These are phyloP conservation scores for Salix suchowensis DNA, from an alignment of 345 rosid species.

Conservation along the genomic window DNA sequence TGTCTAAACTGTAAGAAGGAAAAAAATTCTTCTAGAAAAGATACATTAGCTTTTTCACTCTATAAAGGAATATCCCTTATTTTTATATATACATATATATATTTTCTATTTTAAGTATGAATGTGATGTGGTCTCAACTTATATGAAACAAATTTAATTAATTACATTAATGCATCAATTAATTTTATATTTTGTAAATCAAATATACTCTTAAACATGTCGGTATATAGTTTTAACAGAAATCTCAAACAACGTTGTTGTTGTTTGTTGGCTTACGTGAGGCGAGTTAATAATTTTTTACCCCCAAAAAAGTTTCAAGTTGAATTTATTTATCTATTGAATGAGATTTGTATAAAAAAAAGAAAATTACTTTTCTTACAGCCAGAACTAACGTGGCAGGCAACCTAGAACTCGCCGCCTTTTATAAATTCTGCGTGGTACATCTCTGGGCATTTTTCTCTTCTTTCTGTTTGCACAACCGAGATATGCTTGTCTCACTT, in stretches of 20 bases:
- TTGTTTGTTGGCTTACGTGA: background rate
- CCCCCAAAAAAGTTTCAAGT: background rate
- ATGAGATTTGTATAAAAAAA: background rate
- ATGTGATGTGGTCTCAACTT: background rate
- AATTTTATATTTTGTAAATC: too few relatives aligned
- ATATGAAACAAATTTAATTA: background rate
- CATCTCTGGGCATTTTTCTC: slow-evolving; percentile 52
- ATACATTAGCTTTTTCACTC: background rate
- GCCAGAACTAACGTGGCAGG: slow-evolving; percentile 58
- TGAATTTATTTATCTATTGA: background rate
- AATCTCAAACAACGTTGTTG: too few relatives aligned
- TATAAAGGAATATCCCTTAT: background rate
- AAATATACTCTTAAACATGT: too few relatives aligned
- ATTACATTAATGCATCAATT: background rate
- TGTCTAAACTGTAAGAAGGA: too few relatives aligned
- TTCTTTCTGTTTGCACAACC: slow-evolving; percentile 30
- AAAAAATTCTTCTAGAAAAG: too few relatives aligned
- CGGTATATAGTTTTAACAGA: too few relatives aligned
- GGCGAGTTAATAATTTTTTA: background rate
- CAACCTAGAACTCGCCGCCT: slow-evolving; percentile 83
- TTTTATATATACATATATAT: background rate
- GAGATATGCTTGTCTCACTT: slow-evolving; percentile 24
- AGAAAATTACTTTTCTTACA: slow-evolving; percentile 9
- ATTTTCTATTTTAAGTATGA: background rate
- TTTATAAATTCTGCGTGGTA: slow-evolving; percentile 44